Conservation (phyloP, 1,139 yeast genomes). For the Diutina catenulata region DNA sequence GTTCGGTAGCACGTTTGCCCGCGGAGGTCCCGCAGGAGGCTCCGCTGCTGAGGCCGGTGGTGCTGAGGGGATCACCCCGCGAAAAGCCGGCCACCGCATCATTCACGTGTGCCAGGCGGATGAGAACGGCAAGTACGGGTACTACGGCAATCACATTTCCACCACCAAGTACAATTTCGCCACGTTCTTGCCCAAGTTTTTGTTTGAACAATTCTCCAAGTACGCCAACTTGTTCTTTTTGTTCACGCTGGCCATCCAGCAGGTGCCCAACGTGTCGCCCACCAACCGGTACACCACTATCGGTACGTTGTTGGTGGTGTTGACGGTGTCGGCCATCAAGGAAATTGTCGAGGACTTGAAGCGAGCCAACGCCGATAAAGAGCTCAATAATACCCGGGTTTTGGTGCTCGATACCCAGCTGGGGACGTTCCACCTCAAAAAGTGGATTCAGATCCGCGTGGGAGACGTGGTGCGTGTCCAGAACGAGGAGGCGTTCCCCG, state of each 20-base stretch:
- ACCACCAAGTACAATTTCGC: conserved; percentile 95
- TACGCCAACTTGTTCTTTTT: conserved; percentile 92
- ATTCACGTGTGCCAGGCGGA: conserved; percentile 54
- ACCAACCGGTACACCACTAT: conserved; percentile 94
- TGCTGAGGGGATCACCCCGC: conserved; percentile 6
- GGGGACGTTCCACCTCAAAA: conserved; percentile 51
- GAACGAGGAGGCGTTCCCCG: conserved; percentile 90
- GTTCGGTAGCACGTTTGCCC: conserved; percentile 11
- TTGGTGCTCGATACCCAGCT: conserved; percentile 50
- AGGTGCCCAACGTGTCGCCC: conserved; percentile 94
- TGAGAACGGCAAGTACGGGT: conserved; percentile 45
- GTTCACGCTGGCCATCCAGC: conserved; percentile 89
- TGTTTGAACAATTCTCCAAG: conserved; percentile 93
- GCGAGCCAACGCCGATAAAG: conserved; percentile 81
- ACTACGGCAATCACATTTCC: conserved; percentile 76
- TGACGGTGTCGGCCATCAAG: conserved; percentile 83
- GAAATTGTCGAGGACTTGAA: conserved; percentile 87
- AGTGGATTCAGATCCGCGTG: conserved; percentile 83
- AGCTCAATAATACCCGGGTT: conserved; percentile 69
- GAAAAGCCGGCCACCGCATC: conserved; percentile 41
- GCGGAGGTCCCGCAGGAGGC: conserved; percentile 1
- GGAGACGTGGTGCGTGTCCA: conserved; percentile 84
- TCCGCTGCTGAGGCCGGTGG: conserved; percentile 7
- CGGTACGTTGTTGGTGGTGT: conserved; percentile 76
- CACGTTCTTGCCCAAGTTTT: conserved; percentile 86